Evolutionary conservation across 2,329 filamentous ascomycete genomes (phyloP).

Genomic region (Meredithiella fracta): DNA sequence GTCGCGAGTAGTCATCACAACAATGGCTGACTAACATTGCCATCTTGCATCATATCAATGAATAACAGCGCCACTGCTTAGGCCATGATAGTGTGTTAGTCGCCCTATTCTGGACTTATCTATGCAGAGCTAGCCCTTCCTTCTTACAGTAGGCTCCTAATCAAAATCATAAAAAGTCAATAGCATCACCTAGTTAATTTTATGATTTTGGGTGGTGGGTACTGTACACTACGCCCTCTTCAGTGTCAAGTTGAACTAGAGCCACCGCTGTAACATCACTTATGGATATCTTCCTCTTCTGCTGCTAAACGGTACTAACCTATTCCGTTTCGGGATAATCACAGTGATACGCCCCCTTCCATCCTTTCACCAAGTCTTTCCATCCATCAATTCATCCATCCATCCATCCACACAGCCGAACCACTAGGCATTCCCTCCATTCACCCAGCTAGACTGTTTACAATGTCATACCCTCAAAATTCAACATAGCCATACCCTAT

Average conservation of each 20-base stretch:
- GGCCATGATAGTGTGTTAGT: no score
- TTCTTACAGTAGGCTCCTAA: no score
- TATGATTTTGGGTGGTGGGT: no score
- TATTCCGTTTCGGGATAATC: background rate
- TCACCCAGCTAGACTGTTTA: background rate
- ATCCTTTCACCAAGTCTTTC: background rate
- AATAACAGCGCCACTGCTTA: no score
- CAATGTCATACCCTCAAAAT: background rate
- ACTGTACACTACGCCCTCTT: background rate
- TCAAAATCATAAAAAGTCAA: no score
- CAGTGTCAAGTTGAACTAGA: background rate
- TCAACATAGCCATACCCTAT: background rate
- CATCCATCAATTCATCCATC: background rate
- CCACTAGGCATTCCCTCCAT: background rate
- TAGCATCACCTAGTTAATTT: no score
- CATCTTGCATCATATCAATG: no score
- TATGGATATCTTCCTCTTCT: background rate
- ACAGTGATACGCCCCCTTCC: background rate
- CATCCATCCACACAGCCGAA: background rate
- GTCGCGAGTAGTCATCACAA: no score
- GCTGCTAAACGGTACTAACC: background rate
- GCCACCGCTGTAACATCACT: background rate
- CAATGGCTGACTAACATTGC: no score
- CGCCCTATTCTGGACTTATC: no score
- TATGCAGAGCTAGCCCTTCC: no score